Evolutionary conservation across 129 eudicot genomes (phyloP).

Genomic region (Pulicaria dysenterica): DNA sequence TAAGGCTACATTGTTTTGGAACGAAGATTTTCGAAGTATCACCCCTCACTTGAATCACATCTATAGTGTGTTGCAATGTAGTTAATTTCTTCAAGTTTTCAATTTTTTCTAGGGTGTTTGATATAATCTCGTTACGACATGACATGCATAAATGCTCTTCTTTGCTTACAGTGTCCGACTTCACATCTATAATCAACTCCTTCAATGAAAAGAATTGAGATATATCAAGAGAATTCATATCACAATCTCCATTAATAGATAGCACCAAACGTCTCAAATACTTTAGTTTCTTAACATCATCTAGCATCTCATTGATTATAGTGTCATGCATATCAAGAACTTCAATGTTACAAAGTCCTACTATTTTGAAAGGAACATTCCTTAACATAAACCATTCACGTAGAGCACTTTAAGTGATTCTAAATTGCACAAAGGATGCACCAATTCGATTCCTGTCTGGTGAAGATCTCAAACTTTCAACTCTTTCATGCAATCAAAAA

Average conservation of each 20-base stretch:
- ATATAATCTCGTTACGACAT: background rate
- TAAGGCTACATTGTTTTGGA: constrained; percentile 17
- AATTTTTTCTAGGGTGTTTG: background rate
- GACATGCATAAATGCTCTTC: background rate
- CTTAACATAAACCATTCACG: background rate
- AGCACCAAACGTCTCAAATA: constrained; percentile 15
- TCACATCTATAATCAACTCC: constrained; percentile 20
- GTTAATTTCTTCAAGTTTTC: background rate
- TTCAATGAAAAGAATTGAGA: background rate
- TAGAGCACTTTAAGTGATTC: background rate
- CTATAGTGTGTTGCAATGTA: background rate
- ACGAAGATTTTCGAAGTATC: constrained; percentile 13
- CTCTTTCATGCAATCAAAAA: background rate
- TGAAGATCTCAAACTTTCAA: constrained; percentile 1
- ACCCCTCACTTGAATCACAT: constrained; percentile 4
- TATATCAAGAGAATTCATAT: background rate
- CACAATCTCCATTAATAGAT: background rate
- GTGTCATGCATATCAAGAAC: constrained; percentile 20
- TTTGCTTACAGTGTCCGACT: background rate
- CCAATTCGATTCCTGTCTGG: background rate
- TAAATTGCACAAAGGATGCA: background rate
- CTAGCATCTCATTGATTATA: background rate
- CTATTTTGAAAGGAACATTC: background rate
- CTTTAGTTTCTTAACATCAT: background rate
- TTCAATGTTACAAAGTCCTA: background rate